Evolutionary conservation across 2,329 filamentous ascomycete species (phyloP), one percentile per base, ranked within the genome.

Genomic region (Fusarium sp.): DNA sequence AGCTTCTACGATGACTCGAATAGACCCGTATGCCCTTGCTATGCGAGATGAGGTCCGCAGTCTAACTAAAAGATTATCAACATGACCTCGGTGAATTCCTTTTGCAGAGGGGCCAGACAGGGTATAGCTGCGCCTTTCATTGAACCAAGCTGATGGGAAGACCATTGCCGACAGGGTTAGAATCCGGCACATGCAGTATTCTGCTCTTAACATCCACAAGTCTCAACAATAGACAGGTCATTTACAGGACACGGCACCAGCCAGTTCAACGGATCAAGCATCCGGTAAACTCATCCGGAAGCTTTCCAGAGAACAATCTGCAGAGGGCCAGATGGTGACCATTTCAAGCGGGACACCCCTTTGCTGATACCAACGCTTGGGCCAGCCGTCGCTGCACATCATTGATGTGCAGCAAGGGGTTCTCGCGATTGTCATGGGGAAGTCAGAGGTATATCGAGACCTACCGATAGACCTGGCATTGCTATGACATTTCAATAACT

Each of bases 381-480:
- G 59, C 73, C 73, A 72, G 61, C 68, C 72, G 66, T 70, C 69
- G 59, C 70, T 75, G 73, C 72, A 72, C 69, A 75, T 73, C 73
- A 75, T 73, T 63, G 63, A 69, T 69, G 54, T 58, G 64, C 66
- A 69, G 48, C 60, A 69, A 66, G 55, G 63, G 69, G 65, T 58
- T 50, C 45, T 63, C 56, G 54, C 68, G 57, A 61, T 61, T 55
- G 55, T 51, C 69, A 67, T 63, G 71, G 64, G 68, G 66, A 73
- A 72, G 68, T 71, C n/a, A 37, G 45, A 62, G 30, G 37, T 61
- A 68, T 46, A 69, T 46, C 25, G 20, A 34, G 16, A 16, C 13
- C 21, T 50, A 37, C 30, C 21, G 8, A 25, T 10, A 21, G 23
- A 41, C 53, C 9, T 7, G 49, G 30, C 62, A 62, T 49, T 48